A percentile compares a stretch with the other conserved stretches of the same genome.
phyloP scores from a whole-genome alignment of 257 asterid species.

The Lithospermum erythrorhizon region DNA sequence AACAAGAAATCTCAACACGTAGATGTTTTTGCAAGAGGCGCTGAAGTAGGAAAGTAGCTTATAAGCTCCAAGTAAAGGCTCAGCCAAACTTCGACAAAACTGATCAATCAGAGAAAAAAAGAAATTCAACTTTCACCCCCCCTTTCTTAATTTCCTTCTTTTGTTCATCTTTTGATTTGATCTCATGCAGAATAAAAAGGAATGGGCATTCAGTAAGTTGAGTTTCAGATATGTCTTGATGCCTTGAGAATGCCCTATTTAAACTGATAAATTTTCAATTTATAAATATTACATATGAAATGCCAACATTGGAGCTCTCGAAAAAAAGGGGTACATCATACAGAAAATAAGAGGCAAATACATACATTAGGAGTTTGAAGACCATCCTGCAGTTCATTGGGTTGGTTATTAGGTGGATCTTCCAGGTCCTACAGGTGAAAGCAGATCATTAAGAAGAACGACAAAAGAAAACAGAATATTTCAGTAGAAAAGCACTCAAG shows the following conservation, averaged over 20 bases:
- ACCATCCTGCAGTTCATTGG: conserved; percentile 42
- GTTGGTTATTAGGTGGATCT: conserved; percentile 48
- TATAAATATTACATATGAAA: neutral
- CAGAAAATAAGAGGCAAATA: conserved; percentile 6
- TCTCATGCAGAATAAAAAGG: neutral
- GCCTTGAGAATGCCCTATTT: neutral
- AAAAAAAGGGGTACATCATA: neutral
- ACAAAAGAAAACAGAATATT: conserved; percentile 4
- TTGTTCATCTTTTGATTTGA: neutral
- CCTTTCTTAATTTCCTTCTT: neutral
- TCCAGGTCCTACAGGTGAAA: conserved; percentile 45
- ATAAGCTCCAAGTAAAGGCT: neutral
- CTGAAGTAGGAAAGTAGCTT: too few relatives aligned
- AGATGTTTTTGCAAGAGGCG: too few relatives aligned
- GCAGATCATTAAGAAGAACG: conserved; percentile 1
- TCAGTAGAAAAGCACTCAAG: conserved; percentile 1
- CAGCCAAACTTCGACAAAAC: neutral
- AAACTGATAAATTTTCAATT: too few relatives aligned
- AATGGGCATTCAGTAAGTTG: too few relatives aligned
- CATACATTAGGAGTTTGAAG: conserved; percentile 78
- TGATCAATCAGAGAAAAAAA: neutral
- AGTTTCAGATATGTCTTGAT: neutral
- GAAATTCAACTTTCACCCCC: neutral
- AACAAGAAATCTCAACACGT: too few relatives aligned
- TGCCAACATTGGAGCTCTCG: neutral